phyloP scores from a whole-genome alignment of 2,329 filamentous ascomycete genomes.

The Coniochaeta sp. region DNA sequence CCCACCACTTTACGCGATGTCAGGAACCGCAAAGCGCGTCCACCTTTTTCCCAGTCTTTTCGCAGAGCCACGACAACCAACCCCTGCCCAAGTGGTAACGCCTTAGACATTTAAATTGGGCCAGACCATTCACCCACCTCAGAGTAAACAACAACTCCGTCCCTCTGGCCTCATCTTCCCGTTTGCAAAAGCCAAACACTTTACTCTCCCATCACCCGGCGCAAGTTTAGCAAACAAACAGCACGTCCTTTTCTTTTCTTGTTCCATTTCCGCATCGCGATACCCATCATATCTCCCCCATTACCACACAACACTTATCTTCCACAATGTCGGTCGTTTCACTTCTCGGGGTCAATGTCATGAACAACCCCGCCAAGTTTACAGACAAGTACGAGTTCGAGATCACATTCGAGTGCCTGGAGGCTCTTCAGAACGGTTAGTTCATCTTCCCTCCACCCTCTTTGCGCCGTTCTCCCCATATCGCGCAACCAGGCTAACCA shows the following conservation, averaged over 20 bases:
- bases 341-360: constrained; percentile 87
- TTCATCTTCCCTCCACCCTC: constrained; percentile 14
- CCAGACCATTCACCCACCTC: not conserved
- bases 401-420: constrained; percentile 97
- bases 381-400: constrained; percentile 92
- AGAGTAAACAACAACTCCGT: constrained; percentile 1
- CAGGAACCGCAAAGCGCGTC: constrained; percentile 1
- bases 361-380: constrained; percentile 96
- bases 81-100: not conserved
- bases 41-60: not conserved
- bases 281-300: not conserved
- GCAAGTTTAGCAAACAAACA: not conserved
- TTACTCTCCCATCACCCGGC: not conserved
- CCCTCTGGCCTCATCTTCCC: not conserved
- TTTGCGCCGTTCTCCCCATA: not conserved
- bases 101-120: not conserved
- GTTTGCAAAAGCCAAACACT: not conserved
- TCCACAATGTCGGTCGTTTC: constrained; percentile 87
- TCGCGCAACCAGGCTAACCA: not conserved
- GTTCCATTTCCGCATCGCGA: not conserved
- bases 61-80: not conserved
- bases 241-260: not conserved
- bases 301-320: not conserved
- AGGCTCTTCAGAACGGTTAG: constrained; percentile 84
- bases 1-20: too few species aligned